Conservation (phyloP, 2,329 filamentous ascomycete genomes). For the Pseudodiploospora longispora region DNA sequence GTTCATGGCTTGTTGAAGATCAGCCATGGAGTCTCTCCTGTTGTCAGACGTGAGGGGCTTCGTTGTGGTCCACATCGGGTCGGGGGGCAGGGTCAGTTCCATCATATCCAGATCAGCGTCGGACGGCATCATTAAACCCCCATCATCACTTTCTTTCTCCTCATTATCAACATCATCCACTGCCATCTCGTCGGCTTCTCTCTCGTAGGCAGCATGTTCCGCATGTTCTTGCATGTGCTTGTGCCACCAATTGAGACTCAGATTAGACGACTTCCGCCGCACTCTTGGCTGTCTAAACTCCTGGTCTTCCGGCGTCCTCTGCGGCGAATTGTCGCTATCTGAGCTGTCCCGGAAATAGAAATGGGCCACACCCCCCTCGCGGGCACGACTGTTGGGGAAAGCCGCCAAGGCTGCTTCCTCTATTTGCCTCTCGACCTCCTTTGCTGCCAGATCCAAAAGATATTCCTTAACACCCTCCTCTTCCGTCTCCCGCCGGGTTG, state of each 20-base stretch:
- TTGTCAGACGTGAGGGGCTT: conserved; percentile 19
- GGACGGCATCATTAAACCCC: conserved; percentile 21
- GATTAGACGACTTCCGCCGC: conserved; percentile 53
- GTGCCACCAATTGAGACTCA: conserved; percentile 64
- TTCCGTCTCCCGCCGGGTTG: conserved; percentile 56
- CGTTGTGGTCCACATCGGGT: conserved; percentile 34
- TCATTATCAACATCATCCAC: conserved; percentile 18
- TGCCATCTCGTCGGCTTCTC: conserved; percentile 19
- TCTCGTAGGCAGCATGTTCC: conserved; percentile 50
- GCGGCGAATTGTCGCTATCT: conserved; percentile 42
- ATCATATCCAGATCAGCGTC: conserved; percentile 37
- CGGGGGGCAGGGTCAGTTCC: conserved; percentile 31
- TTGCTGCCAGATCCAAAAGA: conserved; percentile 69
- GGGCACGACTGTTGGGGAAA: conserved; percentile 64
- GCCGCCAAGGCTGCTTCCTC: conserved; percentile 69
- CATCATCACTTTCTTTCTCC: conserved; percentile 14
- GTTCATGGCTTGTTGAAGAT: conserved; percentile 8
- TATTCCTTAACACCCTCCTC: conserved; percentile 71
- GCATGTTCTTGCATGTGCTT: conserved; percentile 74
- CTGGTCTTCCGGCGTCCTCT: conserved; percentile 27
- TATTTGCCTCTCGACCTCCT: conserved; percentile 71
- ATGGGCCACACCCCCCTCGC: conserved; percentile 63
- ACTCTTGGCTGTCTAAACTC: conserved; percentile 21
- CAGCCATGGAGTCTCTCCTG: conserved; percentile 20
- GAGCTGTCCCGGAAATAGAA: conserved; percentile 60